Evolutionary conservation across 805 yeast species (phyloP).

Genomic region (Hanseniaspora nectarophila): DNA sequence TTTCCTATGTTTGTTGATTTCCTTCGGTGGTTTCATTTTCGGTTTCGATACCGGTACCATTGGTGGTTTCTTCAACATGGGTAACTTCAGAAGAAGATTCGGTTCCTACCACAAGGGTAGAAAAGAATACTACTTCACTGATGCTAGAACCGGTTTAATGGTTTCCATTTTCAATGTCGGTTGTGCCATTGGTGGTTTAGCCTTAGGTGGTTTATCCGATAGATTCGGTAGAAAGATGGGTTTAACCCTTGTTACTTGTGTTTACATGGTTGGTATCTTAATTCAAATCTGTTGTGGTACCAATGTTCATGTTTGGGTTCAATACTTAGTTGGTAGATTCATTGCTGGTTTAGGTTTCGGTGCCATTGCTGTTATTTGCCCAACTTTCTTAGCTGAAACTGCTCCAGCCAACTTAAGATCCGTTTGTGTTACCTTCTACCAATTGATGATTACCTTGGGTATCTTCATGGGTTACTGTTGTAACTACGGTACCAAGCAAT

Average conservation of each 20-base stretch:
- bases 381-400: slow-evolving; percentile 51
- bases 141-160: slow-evolving; percentile 41
- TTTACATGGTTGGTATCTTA: slow-evolving; percentile 50
- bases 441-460: slow-evolving; percentile 50
- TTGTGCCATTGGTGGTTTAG: slow-evolving; percentile 58
- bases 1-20: slow-evolving; percentile 31
- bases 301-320: slow-evolving; percentile 40
- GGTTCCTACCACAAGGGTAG: slow-evolving; percentile 32
- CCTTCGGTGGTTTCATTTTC: slow-evolving; percentile 60
- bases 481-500: slow-evolving; percentile 44
- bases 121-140: slow-evolving; percentile 35
- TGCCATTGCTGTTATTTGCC: slow-evolving; percentile 58
- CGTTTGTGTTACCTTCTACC: slow-evolving; percentile 48
- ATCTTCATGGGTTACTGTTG: slow-evolving; percentile 60
- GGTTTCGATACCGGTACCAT: slow-evolving; percentile 75
- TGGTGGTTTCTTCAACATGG: slow-evolving; percentile 57
- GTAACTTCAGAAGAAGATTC: slow-evolving; percentile 42
- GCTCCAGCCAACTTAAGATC: slow-evolving; percentile 53
- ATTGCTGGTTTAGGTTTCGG: slow-evolving; percentile 69
- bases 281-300: slow-evolving; percentile 44
- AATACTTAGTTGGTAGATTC: slow-evolving; percentile 53
- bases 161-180: slow-evolving; percentile 53
- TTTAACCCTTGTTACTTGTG: slow-evolving; percentile 39
- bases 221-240: slow-evolving; percentile 49
- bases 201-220: slow-evolving; percentile 47